Evolutionary conservation across 441 rosid genomes (phyloP), one percentile per base, ranked within the genome.

Genomic region (Eutrema salsugineum): DNA sequence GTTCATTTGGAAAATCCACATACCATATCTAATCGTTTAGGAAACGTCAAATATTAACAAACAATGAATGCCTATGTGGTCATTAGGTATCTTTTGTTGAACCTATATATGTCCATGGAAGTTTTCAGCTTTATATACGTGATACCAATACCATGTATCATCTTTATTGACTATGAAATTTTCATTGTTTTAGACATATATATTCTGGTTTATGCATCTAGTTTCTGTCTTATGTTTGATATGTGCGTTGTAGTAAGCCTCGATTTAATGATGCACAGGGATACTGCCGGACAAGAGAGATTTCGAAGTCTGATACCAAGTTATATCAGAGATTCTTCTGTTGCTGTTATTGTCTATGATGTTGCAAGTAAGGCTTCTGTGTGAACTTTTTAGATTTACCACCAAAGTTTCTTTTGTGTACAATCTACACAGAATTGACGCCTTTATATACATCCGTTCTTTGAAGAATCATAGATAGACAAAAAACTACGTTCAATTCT

Each of bases 251-350:
- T 11, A 42, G 9, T 22, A 15, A 60, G 44, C 12, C 1, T 53
- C 47, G 49, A 40, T 46, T 42, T 71, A 51, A 7, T 66, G 44
- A 56, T 66, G 43, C 82, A 17, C 61, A 88, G 97, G 97, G 97
- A 91, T 75, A 91, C 97, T 61, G 95, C 97, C 0, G 97, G 97
- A 38, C 95, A 91, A 66, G 97, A 91, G 90, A 86, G 97, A 54
- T 91, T 91, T 58, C 76, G 97, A 71, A 91, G 95, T 84, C 87
- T 91, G 22, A 91, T 91, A 63, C 97, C 97, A 5, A 91, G 95
- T 78, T 91, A 91, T 68, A 89, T 91, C 30, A 77, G 97, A 81
- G 97, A 91, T 75, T 91, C 97, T 56, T 91, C 97, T 64, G 95
- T 87, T 66, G 95, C 97, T 56, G 93, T 91, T 8, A 86, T 91